Conservation (phyloP, 2,329 filamentous ascomycete genomes). For the Penicillium sp. region DNA sequence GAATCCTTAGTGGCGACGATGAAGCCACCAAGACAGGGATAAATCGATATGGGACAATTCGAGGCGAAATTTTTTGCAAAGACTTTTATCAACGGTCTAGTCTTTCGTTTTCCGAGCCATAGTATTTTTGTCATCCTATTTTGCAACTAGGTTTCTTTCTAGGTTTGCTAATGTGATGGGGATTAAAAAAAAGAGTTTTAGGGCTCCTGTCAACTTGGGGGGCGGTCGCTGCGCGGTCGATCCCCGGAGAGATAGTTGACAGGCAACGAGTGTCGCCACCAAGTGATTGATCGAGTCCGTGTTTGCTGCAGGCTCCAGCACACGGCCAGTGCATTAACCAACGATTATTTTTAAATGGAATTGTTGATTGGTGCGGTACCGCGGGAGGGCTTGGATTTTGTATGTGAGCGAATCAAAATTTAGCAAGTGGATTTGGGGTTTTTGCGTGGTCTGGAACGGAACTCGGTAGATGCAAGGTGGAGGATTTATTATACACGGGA, state of each 20-base stretch:
- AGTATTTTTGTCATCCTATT: background rate
- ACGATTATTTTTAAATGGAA: constrained; percentile 4
- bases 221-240: constrained; percentile 31
- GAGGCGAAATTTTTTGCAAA: background rate
- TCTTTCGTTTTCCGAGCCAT: background rate
- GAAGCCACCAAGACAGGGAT: constrained; percentile 1
- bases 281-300: constrained; percentile 1
- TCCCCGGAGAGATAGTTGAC: constrained; percentile 22
- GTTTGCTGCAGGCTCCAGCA: constrained; percentile 19
- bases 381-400: constrained; percentile 7
- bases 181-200: constrained; percentile 8
- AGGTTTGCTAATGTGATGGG: background rate
- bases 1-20: background rate
- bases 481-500: background rate
- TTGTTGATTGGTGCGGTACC: constrained; percentile 18
- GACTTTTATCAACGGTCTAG: background rate
- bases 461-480: constrained; percentile 22
- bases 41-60: background rate
- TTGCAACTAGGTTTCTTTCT: background rate
- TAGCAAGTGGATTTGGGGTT: background rate
- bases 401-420: constrained; percentile 10
- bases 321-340: constrained; percentile 23
- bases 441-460: constrained; percentile 18
- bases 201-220: constrained; percentile 24
- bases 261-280: constrained; percentile 11